These are phyloP conservation scores for Neurospora hispaniola DNA, from an alignment of 495 filamentous ascomycete species.

Conservation along the genomic window DNA sequence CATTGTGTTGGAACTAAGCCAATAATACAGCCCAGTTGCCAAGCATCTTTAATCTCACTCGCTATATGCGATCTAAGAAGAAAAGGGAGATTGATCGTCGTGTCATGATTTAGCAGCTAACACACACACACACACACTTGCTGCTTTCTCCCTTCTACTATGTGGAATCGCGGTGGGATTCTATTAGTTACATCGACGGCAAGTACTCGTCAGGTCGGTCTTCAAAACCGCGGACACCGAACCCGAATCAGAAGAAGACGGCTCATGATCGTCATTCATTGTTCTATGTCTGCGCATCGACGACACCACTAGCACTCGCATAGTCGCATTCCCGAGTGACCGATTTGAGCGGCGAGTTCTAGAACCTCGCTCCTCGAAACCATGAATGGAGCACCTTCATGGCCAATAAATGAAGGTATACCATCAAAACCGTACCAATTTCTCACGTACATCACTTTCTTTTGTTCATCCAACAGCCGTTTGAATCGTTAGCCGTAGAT, in stretches of 20 bases:
- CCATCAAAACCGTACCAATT: not conserved
- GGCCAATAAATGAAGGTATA: not conserved
- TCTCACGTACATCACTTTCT: not conserved
- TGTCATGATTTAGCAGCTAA: not conserved
- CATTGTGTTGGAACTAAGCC: not conserved
- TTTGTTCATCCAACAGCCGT: not conserved
- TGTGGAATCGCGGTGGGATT: not conserved
- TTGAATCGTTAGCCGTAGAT: not conserved
- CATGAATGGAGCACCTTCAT: not conserved
- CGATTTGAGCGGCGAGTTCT: not conserved
- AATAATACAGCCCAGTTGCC: not conserved
- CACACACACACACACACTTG: not conserved
- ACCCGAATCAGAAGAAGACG: not conserved
- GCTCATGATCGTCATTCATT: not conserved
- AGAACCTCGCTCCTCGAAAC: not conserved
- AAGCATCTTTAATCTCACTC: not conserved
- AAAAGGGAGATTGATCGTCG: not conserved
- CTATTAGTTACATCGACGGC: not conserved
- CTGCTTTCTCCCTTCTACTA: not conserved
- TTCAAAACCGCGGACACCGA: too few species aligned
- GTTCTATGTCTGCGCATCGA: not conserved
- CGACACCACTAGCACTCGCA: not conserved
- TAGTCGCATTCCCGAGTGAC: not conserved
- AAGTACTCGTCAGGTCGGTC: not conserved
- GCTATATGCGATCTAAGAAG: not conserved